These are phyloP conservation scores for Lathyrus oleraceus DNA, from an alignment of 306 rosid genomes.

Conservation along the genomic window DNA sequence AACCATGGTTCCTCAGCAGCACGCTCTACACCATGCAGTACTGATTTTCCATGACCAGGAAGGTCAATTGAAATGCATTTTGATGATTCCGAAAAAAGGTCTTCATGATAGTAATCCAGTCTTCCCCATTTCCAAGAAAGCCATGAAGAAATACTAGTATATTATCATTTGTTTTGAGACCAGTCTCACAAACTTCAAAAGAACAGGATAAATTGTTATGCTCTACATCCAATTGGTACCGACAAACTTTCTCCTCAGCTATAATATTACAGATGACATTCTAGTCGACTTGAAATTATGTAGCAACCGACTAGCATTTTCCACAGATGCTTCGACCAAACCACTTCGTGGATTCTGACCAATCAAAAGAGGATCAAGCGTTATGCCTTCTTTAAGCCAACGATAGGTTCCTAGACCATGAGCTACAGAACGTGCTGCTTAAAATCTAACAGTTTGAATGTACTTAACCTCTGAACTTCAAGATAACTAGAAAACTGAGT, in stretches of 20 bases:
- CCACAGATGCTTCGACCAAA: conserved; percentile 78
- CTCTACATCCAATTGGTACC: conserved; percentile 50
- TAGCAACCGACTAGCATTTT: no score
- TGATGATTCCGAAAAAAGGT: conserved; percentile 69
- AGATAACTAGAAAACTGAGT: no score
- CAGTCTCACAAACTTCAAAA: conserved; percentile 70
- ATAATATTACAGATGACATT: conserved; percentile 43
- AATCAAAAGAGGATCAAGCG: conserved; percentile 56
- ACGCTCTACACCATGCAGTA: conserved; percentile 39
- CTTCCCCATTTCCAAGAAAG: conserved; percentile 90
- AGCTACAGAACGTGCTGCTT: conserved; percentile 57
- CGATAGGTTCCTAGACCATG: conserved; percentile 93
- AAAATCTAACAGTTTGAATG: no score
- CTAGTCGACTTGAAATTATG: conserved; percentile 56
- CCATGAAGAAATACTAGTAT: conserved; percentile 88
- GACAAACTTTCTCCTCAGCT: conserved; percentile 49
- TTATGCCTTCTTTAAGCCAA: conserved; percentile 86
- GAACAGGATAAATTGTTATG: conserved; percentile 49
- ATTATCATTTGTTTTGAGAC: conserved; percentile 59
- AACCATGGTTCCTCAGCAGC: conserved; percentile 41
- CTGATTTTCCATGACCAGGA: conserved; percentile 87
- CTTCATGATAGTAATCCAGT: conserved; percentile 85
- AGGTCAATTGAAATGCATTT: conserved; percentile 90
- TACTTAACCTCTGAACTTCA: no score
- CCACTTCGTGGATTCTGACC: conserved; percentile 57